Percentiles rank a stretch among this genome's conserved stretches.
Conservation (phyloP, 164 flowering plant species). For the Chimonanthus salicifolius region DNA sequence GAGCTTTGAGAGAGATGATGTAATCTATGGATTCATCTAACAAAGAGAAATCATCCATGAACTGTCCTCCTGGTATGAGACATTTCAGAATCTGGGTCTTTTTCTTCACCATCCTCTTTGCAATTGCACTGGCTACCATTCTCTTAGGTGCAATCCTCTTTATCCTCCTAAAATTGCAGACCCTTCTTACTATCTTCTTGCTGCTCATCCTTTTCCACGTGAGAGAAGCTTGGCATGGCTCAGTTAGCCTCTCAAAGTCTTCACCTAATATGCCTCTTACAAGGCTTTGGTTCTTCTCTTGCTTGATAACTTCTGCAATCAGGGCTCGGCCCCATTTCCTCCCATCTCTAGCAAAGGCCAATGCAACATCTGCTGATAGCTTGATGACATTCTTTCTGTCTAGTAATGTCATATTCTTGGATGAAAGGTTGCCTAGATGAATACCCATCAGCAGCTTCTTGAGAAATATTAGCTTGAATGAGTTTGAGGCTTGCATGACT, state of each 20-base stretch:
- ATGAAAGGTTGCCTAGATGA: slow-evolving; percentile 9
- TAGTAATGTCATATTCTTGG: neutral
- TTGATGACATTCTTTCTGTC: neutral
- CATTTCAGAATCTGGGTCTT: slow-evolving; percentile 49
- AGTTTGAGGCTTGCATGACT: slow-evolving; percentile 28
- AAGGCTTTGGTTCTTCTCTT: slow-evolving; percentile 16
- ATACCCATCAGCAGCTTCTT: slow-evolving; percentile 57
- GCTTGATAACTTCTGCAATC: slow-evolving; percentile 32
- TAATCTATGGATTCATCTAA: slow-evolving; percentile 75
- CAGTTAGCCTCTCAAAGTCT: slow-evolving; percentile 8
- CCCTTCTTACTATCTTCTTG: slow-evolving; percentile 45
- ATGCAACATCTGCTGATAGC: slow-evolving; percentile 50
- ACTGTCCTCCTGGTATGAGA: slow-evolving; percentile 67
- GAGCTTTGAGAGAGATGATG: slow-evolving; percentile 51
- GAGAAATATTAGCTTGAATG: slow-evolving; percentile 48
- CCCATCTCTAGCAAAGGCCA: slow-evolving; percentile 53
- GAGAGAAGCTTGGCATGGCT: neutral
- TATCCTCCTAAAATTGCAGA: slow-evolving; percentile 12
- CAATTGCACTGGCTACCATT: slow-evolving; percentile 25
- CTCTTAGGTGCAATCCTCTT: slow-evolving; percentile 11
- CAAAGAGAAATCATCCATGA: slow-evolving; percentile 44
- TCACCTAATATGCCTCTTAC: slow-evolving; percentile 29
- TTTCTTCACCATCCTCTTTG: slow-evolving; percentile 45
- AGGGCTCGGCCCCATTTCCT: slow-evolving; percentile 74
- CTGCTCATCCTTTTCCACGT: slow-evolving; percentile 22